Base-by-base conservation (phyloP, 2,329 filamentous ascomycete genomes). In the Ceratocystiopsis sp. region DNA sequence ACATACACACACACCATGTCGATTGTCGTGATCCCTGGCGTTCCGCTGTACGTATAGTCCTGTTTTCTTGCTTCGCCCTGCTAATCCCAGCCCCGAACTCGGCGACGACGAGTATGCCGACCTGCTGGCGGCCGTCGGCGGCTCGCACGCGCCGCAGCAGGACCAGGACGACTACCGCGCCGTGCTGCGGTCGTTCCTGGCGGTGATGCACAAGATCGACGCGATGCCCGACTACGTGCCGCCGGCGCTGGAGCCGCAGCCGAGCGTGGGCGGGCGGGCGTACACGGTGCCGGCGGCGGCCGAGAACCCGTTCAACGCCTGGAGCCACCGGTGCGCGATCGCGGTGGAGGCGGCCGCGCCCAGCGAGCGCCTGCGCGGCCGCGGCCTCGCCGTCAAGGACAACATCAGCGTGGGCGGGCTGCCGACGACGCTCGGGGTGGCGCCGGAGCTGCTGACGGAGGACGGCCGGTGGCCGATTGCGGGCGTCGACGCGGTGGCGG, bases 311-410 rank as follows among this genome's bases (percentile, higher is more conserved):
- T 38, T 58, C 13, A 59, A 59, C 41, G 58, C 54, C 1, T 60
- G 58, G 58, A 55, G 55, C 34, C 54, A 58, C 42, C 46, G 46
- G 14, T 59, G 53, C 38, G 43, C 54, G n/a, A 42, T 58, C 32
- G 35, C 39, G 39, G 29, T 38, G 1, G 14, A 35, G 2, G 14
- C 37, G 3, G 1, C 37, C 2, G 7, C 9, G 3, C 71, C 77
- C 0, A 8, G 4, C 4, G 21, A 21, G 21, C 66, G 72, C 0
- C 62, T 87, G 0, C 79, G 84, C 49, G 82, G 82, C 8, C 69
- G 86, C 0, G 80, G 80, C 0, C 69, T 84, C 3, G 78, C 73
- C 0, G 68, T 85, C 39, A 87, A 87, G 59, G 82, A 87, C 51
- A 80, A 85, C 54, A 73, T 81, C 38, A 75, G 84, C 53, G 59